Evolutionary conservation across 164 flowering plant genomes (phyloP).

Genomic region (Vitis riparia): DNA sequence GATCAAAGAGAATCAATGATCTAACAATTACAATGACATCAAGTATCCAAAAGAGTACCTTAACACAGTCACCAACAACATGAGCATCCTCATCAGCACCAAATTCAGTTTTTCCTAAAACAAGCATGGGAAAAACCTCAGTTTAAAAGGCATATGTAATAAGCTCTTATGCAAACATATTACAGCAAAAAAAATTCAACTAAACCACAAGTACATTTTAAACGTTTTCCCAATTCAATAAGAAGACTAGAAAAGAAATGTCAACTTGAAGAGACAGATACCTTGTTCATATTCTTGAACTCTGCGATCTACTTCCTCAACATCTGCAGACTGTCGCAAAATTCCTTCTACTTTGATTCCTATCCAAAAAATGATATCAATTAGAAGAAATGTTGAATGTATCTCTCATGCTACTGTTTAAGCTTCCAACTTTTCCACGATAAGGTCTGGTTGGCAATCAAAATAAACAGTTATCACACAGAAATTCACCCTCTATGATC

Average conservation of each 20-base stretch:
- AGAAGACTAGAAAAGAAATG: slow-evolving; percentile 2
- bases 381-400: not conserved
- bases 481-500: too few species aligned
- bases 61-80: slow-evolving; percentile 96
- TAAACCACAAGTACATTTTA: not conserved
- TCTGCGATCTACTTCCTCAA: slow-evolving; percentile 95
- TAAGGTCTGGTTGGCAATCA: not conserved
- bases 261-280: slow-evolving; percentile 14
- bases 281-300: slow-evolving; percentile 98
- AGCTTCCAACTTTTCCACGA: not conserved
- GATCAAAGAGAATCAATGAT: slow-evolving; percentile 2
- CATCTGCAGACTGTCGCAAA: slow-evolving; percentile 92
- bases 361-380: slow-evolving; percentile 18
- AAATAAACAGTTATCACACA: not conserved
- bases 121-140: slow-evolving; percentile 3
- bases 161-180: not conserved
- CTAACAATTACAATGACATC: not conserved
- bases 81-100: slow-evolving; percentile 92
- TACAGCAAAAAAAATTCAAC: not conserved
- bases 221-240: not conserved
- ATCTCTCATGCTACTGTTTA: too few species aligned
- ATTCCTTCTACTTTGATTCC: slow-evolving; percentile 96
- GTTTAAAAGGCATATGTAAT: not conserved
- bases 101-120: slow-evolving; percentile 84
- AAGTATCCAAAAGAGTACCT: slow-evolving; percentile 44